Conservation (phyloP, 116 monocot species). For the Phalaenopsis hybrid region DNA sequence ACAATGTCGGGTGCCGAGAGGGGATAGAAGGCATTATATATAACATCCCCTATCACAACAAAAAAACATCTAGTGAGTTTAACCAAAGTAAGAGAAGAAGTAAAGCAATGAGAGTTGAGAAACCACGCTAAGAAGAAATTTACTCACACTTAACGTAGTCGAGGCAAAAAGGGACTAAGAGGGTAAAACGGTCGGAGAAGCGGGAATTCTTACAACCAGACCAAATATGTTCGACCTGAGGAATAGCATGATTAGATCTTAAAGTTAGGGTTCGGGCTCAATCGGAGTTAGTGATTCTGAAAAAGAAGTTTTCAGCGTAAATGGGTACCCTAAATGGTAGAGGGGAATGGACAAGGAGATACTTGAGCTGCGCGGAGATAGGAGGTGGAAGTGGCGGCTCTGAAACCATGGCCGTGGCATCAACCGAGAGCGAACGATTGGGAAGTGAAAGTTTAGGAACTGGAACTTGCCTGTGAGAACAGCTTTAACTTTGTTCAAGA, state of each 20-base stretch:
- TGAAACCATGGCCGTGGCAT: conserved; percentile 18
- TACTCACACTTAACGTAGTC: conserved; percentile 74
- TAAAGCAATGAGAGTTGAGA: background rate
- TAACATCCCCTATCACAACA: conserved; percentile 59
- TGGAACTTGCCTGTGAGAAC: background rate
- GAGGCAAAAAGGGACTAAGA: conserved; percentile 83
- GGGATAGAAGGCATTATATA: conserved; percentile 60
- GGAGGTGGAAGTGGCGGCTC: conserved; percentile 42
- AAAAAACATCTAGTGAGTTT: background rate
- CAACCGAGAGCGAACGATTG: background rate
- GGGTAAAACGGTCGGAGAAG: conserved; percentile 65
- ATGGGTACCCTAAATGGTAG: conserved; percentile 53
- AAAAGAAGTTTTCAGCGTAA: background rate
- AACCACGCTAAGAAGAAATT: background rate
- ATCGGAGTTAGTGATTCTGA: background rate
- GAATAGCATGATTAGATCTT: background rate
- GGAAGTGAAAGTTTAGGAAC: background rate
- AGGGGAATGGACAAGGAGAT: conserved; percentile 52
- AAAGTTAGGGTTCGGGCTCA: background rate
- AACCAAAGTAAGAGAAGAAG: background rate
- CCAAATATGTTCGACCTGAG: conserved; percentile 62
- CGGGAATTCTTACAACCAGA: conserved; percentile 47
- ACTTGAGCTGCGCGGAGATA: conserved; percentile 65
- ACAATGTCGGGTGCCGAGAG: conserved; percentile 66
- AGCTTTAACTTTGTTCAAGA: too few relatives aligned